These are phyloP conservation scores for Backusella tuberculispora DNA, from an alignment of 192 early-diverging fungal genomes.

Conservation along the genomic window DNA sequence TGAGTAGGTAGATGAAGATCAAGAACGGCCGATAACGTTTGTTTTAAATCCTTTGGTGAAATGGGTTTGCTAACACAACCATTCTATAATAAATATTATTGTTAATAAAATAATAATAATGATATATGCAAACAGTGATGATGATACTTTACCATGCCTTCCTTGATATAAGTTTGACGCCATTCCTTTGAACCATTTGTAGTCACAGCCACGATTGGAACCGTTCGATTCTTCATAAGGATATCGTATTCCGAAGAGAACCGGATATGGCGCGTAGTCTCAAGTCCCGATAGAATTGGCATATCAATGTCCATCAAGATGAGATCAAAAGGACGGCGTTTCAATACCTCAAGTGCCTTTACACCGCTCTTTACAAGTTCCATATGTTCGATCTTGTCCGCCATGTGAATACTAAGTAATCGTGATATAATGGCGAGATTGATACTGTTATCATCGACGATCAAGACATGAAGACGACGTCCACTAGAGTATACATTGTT, in stretches of 20 bases:
- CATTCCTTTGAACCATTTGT: constrained; percentile 59
- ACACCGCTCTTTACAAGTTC: constrained; percentile 54
- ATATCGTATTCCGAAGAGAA: constrained; percentile 33
- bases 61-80: constrained; percentile 61
- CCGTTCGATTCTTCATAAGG: constrained; percentile 52
- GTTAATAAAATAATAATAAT: not conserved
- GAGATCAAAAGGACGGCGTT: constrained; percentile 53
- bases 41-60: constrained; percentile 22
- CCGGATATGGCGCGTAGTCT: constrained; percentile 63
- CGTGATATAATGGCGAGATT: constrained; percentile 63
- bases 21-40: constrained; percentile 24
- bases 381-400: constrained; percentile 46
- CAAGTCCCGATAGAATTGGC: constrained; percentile 64
- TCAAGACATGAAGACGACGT: constrained; percentile 42
- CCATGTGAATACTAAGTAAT: constrained; percentile 57
- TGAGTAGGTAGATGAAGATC: constrained; percentile 2
- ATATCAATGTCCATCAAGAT: constrained; percentile 75
- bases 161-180: constrained; percentile 51
- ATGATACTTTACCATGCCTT: constrained; percentile 51
- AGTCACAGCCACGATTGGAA: constrained; percentile 70
- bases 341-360: constrained; percentile 52
- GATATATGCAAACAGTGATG: not conserved
- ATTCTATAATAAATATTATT: constrained; percentile 24
- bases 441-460: constrained; percentile 72
- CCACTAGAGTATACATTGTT: not conserved